These are phyloP conservation scores for Aspergillus hancockii DNA, from an alignment of 495 filamentous ascomycete species.

Conservation along the genomic window DNA sequence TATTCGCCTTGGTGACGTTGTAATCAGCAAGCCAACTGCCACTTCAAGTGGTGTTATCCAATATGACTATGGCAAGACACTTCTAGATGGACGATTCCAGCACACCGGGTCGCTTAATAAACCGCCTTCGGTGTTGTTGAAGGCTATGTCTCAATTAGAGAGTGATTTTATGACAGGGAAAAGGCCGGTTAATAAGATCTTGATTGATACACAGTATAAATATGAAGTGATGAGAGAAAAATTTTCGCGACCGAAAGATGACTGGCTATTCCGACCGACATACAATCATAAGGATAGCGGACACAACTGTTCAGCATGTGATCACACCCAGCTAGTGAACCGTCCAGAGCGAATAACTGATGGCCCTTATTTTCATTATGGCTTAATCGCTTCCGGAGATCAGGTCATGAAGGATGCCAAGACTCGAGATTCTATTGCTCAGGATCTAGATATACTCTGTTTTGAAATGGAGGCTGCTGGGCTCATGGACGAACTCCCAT, in stretches of 20 bases:
- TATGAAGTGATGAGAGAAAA: neutral
- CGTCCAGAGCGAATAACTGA: neutral
- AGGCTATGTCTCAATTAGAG: neutral
- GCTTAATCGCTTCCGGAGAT: no score
- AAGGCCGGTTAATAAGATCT: neutral
- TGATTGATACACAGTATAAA: neutral
- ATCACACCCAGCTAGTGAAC: constrained; percentile 2
- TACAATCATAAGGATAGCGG: neutral
- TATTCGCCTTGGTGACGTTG: neutral
- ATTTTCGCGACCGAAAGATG: constrained; percentile 1
- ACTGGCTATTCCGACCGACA: constrained; percentile 4
- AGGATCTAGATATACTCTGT: neutral
- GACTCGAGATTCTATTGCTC: constrained; percentile 5
- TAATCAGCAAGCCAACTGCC: no score
- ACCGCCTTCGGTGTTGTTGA: constrained; percentile 1
- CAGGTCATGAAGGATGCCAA: constrained; percentile 3
- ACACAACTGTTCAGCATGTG: neutral
- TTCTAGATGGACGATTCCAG: constrained; percentile 1
- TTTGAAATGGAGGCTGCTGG: no score
- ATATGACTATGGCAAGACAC: neutral
- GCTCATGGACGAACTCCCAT: no score
- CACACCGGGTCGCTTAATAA: constrained; percentile 4
- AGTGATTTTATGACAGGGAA: neutral
- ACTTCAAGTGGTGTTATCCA: no score
- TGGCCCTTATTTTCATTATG: neutral